A percentile compares a stretch with the other conserved stretches of the same genome.
Conservation (phyloP, 1,139 yeast genomes). For the Zygoascus meyerae region DNA sequence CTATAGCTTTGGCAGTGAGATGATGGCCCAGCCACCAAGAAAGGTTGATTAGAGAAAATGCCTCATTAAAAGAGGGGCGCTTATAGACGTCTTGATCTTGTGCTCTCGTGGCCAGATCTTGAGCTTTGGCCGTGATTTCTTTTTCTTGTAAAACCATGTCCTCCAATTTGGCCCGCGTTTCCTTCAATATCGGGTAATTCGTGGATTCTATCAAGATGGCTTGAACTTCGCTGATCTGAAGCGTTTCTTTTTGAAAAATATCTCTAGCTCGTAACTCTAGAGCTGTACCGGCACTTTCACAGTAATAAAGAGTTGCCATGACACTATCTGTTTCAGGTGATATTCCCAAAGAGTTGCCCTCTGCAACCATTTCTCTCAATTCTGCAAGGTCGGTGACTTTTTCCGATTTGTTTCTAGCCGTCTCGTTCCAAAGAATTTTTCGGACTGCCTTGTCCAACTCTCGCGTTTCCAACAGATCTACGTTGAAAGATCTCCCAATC, state of each 20-base stretch:
- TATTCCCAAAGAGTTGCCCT: slow-evolving; percentile 39
- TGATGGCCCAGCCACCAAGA: slow-evolving; percentile 20
- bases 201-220: slow-evolving; percentile 13
- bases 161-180: slow-evolving; percentile 10
- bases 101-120: slow-evolving; percentile 21
- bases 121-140: slow-evolving; percentile 12
- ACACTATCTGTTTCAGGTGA: slow-evolving; percentile 20
- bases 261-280: slow-evolving; percentile 19
- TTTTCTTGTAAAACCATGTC: slow-evolving; percentile 11
- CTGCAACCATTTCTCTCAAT: slow-evolving; percentile 36
- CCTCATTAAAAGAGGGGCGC: slow-evolving; percentile 31
- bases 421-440: slow-evolving; percentile 46
- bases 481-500: slow-evolving; percentile 55
- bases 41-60: slow-evolving; percentile 26
- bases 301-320: slow-evolving; percentile 18
- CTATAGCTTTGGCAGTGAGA: slow-evolving; percentile 19
- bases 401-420: slow-evolving; percentile 25
- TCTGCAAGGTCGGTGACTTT: slow-evolving; percentile 31
- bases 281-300: slow-evolving; percentile 20
- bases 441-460: slow-evolving; percentile 46
- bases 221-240: slow-evolving; percentile 16
- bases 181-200: slow-evolving; percentile 14
- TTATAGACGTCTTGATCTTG: slow-evolving; percentile 25
- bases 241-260: slow-evolving; percentile 12
- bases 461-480: slow-evolving; percentile 47